Evolutionary conservation across 495 filamentous ascomycete species (phyloP).

Genomic region (Aspergillus asperescens): DNA sequence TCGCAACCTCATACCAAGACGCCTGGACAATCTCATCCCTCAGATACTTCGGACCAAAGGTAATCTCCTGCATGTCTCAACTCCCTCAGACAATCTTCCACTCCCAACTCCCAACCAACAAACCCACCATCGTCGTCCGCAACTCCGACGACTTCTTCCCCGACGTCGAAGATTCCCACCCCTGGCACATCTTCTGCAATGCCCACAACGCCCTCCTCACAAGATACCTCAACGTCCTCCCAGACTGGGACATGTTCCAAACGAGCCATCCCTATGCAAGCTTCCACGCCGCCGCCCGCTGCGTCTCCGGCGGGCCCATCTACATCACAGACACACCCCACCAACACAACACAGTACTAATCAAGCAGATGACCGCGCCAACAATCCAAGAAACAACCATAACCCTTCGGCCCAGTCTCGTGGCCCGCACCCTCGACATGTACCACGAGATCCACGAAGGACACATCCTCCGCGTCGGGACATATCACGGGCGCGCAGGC

Average conservation of each 20-base stretch:
- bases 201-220: constrained; percentile 87
- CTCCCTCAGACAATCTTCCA: constrained; percentile 79
- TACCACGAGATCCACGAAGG: constrained; percentile 71
- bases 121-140: constrained; percentile 63
- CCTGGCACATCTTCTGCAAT: constrained; percentile 94
- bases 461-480: constrained; percentile 70
- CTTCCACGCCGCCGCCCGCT: constrained; percentile 86
- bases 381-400: constrained; percentile 65
- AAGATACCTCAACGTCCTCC: constrained; percentile 63
- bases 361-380: constrained; percentile 69
- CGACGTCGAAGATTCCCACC: constrained; percentile 65
- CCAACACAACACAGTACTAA: constrained; percentile 65
- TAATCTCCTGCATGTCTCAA: constrained; percentile 91
- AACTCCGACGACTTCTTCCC: constrained; percentile 97
- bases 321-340: constrained; percentile 90
- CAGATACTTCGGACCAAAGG: constrained; percentile 67
- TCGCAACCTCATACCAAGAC: constrained; percentile 74
- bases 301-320: constrained; percentile 84
- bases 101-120: constrained; percentile 68
- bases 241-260: constrained; percentile 99
- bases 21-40: constrained; percentile 77
- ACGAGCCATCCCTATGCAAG: constrained; percentile 69
- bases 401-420: constrained; percentile 66
- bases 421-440: constrained; percentile 63
- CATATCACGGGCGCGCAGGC: constrained; percentile 57